Evolutionary conservation across 2,329 filamentous ascomycete genomes (phyloP).

Genomic region (Claviceps purpurea): DNA sequence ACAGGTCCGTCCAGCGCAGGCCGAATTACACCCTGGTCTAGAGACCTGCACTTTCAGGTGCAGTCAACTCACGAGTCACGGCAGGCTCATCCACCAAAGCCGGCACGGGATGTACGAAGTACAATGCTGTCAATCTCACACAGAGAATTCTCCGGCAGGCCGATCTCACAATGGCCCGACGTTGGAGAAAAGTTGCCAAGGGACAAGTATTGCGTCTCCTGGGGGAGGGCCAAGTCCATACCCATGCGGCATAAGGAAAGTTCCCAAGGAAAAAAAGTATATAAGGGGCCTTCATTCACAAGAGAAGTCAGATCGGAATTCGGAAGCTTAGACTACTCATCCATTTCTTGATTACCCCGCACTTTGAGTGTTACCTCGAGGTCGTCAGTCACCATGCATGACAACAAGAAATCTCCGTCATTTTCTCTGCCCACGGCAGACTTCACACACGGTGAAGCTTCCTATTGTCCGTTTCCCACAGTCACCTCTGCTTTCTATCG

Average conservation of each 20-base stretch:
- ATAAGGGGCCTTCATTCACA: conserved; percentile 7
- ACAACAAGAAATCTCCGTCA: conserved; percentile 4
- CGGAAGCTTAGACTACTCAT: conserved; percentile 2
- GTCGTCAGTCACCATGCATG: conserved; percentile 6
- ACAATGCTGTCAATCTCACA: conserved; percentile 5
- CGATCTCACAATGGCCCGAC: conserved; percentile 1
- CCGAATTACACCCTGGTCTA: conserved; percentile 4
- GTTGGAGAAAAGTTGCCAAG: not conserved
- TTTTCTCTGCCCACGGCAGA: conserved; percentile 2
- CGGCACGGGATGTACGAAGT: conserved; percentile 5
- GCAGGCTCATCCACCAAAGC: conserved; percentile 1
- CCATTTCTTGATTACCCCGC: not conserved
- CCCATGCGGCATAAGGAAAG: conserved; percentile 4
- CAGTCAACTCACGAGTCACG: not conserved
- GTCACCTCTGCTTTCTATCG: conserved; percentile 26
- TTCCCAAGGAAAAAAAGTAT: conserved; percentile 5
- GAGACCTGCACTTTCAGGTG: not conserved
- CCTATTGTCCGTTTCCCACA: conserved; percentile 22
- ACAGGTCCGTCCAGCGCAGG: not conserved
- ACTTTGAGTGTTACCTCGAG: conserved; percentile 1
- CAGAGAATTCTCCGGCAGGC: conserved; percentile 8
- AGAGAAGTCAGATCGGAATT: not conserved
- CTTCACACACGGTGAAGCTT: conserved; percentile 7
- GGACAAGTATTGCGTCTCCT: not conserved
- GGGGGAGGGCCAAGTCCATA: conserved; percentile 1